Evolutionary conservation across 495 filamentous ascomycete species (phyloP).

Genomic region (Penicillium riverlandense): DNA sequence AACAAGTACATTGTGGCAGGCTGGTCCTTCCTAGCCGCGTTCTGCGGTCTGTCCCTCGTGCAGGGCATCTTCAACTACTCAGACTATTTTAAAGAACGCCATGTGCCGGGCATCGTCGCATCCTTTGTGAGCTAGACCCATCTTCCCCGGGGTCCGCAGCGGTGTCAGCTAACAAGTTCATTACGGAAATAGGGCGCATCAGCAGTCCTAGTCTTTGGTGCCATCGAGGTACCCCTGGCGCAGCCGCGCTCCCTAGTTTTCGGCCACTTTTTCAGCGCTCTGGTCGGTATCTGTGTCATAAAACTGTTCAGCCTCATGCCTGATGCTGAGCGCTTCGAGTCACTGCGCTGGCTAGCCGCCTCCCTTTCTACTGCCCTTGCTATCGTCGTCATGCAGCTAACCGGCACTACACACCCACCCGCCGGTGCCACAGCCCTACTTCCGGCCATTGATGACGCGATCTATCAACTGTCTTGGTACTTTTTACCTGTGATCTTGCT

Average conservation of each 20-base stretch:
- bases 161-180: neutral
- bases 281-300: constrained; percentile 55
- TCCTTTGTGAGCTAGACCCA: constrained; percentile 21
- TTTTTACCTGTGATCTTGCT: constrained; percentile 57
- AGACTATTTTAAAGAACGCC: constrained; percentile 19
- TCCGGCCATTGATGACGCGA: constrained; percentile 50
- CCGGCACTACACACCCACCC: constrained; percentile 72
- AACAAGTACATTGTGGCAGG: constrained; percentile 14
- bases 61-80: constrained; percentile 29
- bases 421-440: constrained; percentile 77
- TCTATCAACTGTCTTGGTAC: constrained; percentile 61
- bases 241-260: constrained; percentile 67
- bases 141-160: neutral
- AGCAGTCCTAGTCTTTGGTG: constrained; percentile 60
- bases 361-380: constrained; percentile 58
- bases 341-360: constrained; percentile 60
- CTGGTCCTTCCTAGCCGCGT: constrained; percentile 30
- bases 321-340: constrained; percentile 29
- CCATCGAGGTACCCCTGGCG: constrained; percentile 63
- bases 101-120: constrained; percentile 26
- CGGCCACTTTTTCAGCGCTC: constrained; percentile 58
- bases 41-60: constrained; percentile 26
- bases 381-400: constrained; percentile 63
- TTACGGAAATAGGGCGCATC: constrained; percentile 51
- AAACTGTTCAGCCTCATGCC: constrained; percentile 61